A percentile compares a stretch with the other conserved stretches of the same genome.
phyloP scores from a whole-genome alignment of 106 monocot species.

The Posidonia australis region DNA sequence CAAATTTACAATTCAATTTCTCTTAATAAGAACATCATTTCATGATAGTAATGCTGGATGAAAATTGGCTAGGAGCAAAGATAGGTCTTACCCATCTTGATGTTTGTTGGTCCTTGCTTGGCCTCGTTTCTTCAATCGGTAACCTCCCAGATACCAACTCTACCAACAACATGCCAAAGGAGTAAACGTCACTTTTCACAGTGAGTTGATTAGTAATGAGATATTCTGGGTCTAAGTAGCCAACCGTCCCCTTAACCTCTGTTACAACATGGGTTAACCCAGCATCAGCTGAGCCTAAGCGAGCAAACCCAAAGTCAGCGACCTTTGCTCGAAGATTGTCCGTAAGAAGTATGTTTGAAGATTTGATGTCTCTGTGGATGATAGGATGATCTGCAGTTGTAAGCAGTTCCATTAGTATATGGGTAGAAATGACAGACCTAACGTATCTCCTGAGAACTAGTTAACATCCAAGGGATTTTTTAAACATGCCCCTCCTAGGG shows the following conservation, averaged over 20 bases:
- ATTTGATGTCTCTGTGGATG: slow-evolving; percentile 86
- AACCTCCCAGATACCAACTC: slow-evolving; percentile 41
- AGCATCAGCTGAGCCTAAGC: slow-evolving; percentile 29
- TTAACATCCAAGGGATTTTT: too few species aligned
- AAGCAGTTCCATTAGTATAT: background rate
- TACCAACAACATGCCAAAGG: slow-evolving; percentile 67
- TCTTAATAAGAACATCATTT: too few species aligned
- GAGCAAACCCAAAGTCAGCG: slow-evolving; percentile 83
- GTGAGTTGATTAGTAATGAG: slow-evolving; percentile 70
- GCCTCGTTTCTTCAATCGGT: background rate
- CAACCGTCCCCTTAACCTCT: slow-evolving; percentile 87
- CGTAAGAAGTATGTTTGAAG: slow-evolving; percentile 74
- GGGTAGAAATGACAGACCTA: too few species aligned
- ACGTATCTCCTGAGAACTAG: too few species aligned
- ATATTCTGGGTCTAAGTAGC: slow-evolving; percentile 84
- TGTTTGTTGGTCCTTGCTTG: slow-evolving; percentile 6
- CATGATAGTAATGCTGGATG: too few species aligned
- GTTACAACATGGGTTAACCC: slow-evolving; percentile 49
- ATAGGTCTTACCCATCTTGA: slow-evolving; percentile 5
- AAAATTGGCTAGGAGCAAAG: too few species aligned
- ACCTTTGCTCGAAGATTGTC: slow-evolving; percentile 74
- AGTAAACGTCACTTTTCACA: slow-evolving; percentile 77
- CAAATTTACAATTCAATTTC: too few species aligned
- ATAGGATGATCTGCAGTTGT: slow-evolving; percentile 52
- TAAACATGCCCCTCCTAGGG: too few species aligned